Conservation (phyloP, 139 green algal species). For the Deuterostichococcus epilithicus region DNA sequence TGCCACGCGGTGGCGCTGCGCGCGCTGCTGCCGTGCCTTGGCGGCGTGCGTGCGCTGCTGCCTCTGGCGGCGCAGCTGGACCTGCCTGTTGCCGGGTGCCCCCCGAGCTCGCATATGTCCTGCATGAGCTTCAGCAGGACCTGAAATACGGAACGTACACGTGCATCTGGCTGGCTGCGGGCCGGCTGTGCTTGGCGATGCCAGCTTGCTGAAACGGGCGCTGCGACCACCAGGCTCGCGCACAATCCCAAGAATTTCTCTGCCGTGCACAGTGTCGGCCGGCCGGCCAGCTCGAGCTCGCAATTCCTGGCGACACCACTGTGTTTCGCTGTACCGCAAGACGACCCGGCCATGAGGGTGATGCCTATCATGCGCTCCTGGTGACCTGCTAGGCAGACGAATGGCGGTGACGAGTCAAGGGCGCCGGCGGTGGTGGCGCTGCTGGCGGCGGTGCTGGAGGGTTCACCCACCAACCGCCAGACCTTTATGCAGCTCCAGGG, state of each 20-base stretch:
- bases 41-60: conserved; percentile 38
- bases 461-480: conserved; percentile 34
- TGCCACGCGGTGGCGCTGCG: conserved; percentile 37
- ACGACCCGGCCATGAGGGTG: no score
- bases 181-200: not conserved
- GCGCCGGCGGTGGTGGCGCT: conserved; percentile 24
- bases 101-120: not conserved
- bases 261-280: no score
- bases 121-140: no score
- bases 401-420: not conserved
- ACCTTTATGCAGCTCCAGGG: conserved; percentile 24
- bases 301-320: no score
- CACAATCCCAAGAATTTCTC: no score
- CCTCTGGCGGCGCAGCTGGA: conserved; percentile 31
- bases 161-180: not conserved
- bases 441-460: conserved; percentile 29
- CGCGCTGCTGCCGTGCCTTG: conserved; percentile 50
- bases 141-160: not conserved
- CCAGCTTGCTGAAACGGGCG: not conserved
- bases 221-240: no score
- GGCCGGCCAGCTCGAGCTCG: no score
- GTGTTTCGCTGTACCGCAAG: no score
- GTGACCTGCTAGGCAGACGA: conserved; percentile 4
- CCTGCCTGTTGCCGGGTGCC: not conserved
- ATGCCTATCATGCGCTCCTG: no score